Evolutionary conservation across 2,329 filamentous ascomycete species (phyloP), one percentile per base, ranked within the genome.

Genomic region (Phaeosphaeriaceae sp.): DNA sequence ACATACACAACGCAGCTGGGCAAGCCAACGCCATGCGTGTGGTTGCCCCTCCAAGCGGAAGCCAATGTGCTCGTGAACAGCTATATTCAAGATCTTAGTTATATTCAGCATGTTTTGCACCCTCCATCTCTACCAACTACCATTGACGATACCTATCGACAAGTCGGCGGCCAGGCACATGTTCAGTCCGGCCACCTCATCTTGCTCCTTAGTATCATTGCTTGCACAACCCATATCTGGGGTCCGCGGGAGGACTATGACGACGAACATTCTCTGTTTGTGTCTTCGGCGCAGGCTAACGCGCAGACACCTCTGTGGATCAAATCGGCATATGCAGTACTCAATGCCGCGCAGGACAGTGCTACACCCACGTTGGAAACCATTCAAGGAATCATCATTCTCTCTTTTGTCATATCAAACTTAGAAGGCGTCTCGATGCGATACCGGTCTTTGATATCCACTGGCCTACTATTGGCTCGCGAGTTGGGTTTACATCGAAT

Each of bases 51-150:
- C n/a, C n/a, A n/a, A n/a, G n/a, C n/a, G n/a, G n/a, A n/a, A n/a
- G n/a, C n/a, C n/a, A n/a, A n/a, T 26, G 40, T 58, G 7, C 56
- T 76, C 1, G 37, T 73, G 3, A 54, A 74, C 6, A 70, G 69
- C 49, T 75, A 70, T 33, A 41, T 72, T 6, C 32, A 43, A 11
- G 59, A 73, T 12, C 52, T 74, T 18, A 69, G 64, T 7, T 68
- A 64, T 39, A 52, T 74, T 21, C 67, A 74, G 28, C 73, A 75
- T 46, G 59, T 76, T 17, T 48, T 71, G 1, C 71, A 74, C 38
- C 41, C 29, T 5, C 72, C 69, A 2, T 67, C 67, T 0, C 45
- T 74, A 6, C 56, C 56, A 13, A 20, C 46, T 6, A 21, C 66
- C 12, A 35, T 74, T 5, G 61, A 71, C 17, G 53, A n/a, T n/a